Conservation (phyloP, 2,329 filamentous ascomycete genomes). For the Sporothrix phasma region DNA sequence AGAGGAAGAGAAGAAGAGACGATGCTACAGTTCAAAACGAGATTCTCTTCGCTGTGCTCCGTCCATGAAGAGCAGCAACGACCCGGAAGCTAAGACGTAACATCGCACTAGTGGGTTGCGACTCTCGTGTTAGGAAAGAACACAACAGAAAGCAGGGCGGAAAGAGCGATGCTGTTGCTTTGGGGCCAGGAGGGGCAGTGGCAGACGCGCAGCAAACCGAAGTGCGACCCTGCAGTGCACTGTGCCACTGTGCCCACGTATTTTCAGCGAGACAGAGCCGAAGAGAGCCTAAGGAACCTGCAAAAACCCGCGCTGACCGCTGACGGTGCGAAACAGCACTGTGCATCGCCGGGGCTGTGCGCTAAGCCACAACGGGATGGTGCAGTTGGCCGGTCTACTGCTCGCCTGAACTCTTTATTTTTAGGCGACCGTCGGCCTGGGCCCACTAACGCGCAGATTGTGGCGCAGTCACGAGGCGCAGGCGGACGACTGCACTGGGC, state of each 20-base stretch:
- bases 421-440: background rate
- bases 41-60: background rate
- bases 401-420: too few relatives aligned
- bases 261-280: background rate
- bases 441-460: background rate
- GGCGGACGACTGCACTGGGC: too few relatives aligned
- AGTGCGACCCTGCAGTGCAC: background rate
- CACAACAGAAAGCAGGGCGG: constrained; percentile 1
- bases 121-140: constrained; percentile 8
- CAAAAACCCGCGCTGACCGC: constrained; percentile 7
- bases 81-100: background rate
- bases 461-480: background rate
- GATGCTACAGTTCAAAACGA: background rate
- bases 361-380: constrained; percentile 13
- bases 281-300: background rate
- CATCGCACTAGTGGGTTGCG: constrained; percentile 1
- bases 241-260: too few relatives aligned
- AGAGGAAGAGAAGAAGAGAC: background rate
- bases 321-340: background rate
- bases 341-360: background rate
- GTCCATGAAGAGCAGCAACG: background rate
- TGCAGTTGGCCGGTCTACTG: too few relatives aligned
- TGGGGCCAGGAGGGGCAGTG: background rate
- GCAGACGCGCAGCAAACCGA: too few relatives aligned
- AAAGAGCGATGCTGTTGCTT: background rate